Evolutionary conservation across 2,329 filamentous ascomycete genomes (phyloP).

Genomic region (Macrophomina phaseolina): DNA sequence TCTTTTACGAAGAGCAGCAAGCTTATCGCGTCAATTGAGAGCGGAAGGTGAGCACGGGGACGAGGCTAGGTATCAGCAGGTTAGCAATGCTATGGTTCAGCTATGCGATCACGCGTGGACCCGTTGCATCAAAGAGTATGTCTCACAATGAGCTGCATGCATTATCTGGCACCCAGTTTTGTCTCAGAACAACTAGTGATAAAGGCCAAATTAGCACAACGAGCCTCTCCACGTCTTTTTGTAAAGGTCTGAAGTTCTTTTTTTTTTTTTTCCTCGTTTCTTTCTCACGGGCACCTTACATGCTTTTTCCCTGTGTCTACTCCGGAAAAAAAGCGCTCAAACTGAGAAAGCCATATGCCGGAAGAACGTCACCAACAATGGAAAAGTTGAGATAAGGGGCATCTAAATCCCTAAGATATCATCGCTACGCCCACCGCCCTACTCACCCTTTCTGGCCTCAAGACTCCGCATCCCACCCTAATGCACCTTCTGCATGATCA

Average conservation of each 20-base stretch:
- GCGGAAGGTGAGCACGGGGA: too few relatives aligned
- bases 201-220: too few relatives aligned
- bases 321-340: constrained; percentile 11
- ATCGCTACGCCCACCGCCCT: background rate
- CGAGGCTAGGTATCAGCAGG: too few relatives aligned
- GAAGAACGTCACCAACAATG: constrained; percentile 9
- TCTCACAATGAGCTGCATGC: too few relatives aligned
- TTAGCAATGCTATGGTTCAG: too few relatives aligned
- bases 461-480: background rate
- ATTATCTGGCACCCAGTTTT: too few relatives aligned
- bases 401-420: constrained; percentile 7
- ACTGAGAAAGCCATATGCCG: constrained; percentile 3
- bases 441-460: background rate
- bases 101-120: too few relatives aligned
- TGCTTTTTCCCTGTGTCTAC: constrained; percentile 8
- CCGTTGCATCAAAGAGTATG: too few relatives aligned
- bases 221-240: too few relatives aligned
- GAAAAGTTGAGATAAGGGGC: background rate
- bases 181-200: too few relatives aligned
- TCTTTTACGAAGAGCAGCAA: too few relatives aligned
- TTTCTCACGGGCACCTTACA: background rate
- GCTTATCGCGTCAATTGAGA: too few relatives aligned
- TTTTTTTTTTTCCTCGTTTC: background rate
- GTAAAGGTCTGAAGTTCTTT: background rate
- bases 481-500: background rate